Evolutionary conservation across 441 rosid genomes (phyloP).

Genomic region (Populus hybrid): DNA sequence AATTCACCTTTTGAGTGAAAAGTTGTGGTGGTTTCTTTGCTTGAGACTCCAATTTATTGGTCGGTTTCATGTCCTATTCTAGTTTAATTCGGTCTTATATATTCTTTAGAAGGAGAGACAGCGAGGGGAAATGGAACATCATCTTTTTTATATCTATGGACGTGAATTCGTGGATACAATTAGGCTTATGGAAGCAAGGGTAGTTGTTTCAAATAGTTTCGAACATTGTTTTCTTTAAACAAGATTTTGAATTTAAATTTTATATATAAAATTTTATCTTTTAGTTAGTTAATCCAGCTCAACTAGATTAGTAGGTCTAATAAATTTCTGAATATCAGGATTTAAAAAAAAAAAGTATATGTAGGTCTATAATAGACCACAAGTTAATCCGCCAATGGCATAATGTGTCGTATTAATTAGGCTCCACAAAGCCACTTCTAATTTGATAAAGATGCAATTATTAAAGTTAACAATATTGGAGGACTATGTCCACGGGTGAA

Average conservation of each 20-base stretch:
- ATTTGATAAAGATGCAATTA: constrained; percentile 11
- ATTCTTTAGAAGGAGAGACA: not conserved
- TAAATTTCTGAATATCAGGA: no score
- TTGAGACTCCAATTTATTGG: constrained; percentile 28
- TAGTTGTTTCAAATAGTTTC: no score
- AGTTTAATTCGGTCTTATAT: not conserved
- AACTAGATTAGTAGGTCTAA: not conserved
- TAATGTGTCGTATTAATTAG: not conserved
- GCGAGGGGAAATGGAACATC: not conserved
- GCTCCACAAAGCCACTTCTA: no score
- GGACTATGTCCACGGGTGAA: constrained; percentile 30
- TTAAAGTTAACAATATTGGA: constrained; percentile 25
- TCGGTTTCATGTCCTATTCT: constrained; percentile 39
- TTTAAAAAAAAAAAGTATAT: no score
- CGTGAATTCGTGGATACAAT: not conserved
- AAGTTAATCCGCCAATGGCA: constrained; percentile 1
- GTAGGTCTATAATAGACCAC: constrained; percentile 11
- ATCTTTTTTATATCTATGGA: not conserved
- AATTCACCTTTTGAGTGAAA: constrained; percentile 14
- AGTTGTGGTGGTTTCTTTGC: constrained; percentile 24
- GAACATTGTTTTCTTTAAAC: no score
- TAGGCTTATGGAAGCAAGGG: no score
- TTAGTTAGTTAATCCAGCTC: no score
- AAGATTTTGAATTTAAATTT: no score
- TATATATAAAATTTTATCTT: no score